phyloP scores from a whole-genome alignment of 495 filamentous ascomycete genomes.

The Penicillium robsamsonii region DNA sequence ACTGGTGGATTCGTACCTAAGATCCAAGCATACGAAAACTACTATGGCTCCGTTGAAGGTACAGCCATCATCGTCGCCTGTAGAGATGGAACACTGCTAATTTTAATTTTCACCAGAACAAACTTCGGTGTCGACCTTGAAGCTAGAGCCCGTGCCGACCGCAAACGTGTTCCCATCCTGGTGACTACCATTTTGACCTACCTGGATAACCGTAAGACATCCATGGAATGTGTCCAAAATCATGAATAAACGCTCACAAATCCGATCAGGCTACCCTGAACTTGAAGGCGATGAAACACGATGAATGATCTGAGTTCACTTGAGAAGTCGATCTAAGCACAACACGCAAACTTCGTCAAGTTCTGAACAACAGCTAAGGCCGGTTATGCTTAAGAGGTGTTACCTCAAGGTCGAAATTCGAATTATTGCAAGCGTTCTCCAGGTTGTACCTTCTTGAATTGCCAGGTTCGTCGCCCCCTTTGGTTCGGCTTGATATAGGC shows the following conservation, averaged over 20 bases:
- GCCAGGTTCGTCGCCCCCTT: slow-evolving; percentile 61
- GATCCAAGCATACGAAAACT: slow-evolving; percentile 96
- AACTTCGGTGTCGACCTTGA: slow-evolving; percentile 96
- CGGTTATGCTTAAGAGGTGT: slow-evolving; percentile 68
- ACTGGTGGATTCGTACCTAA: slow-evolving; percentile 89
- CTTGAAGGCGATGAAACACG: slow-evolving; percentile 95
- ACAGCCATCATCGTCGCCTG: slow-evolving; percentile 7
- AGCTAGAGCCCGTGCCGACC: slow-evolving; percentile 84
- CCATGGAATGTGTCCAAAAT: background rate
- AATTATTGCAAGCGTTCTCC: slow-evolving; percentile 83
- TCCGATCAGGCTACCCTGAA: slow-evolving; percentile 76
- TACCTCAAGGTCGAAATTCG: slow-evolving; percentile 89
- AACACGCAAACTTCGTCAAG: slow-evolving; percentile 78
- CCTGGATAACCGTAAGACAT: slow-evolving; percentile 73
- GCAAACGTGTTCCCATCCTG: slow-evolving; percentile 91
- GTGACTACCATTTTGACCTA: slow-evolving; percentile 92
- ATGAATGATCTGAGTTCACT: slow-evolving; percentile 89
- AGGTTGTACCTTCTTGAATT: slow-evolving; percentile 97
- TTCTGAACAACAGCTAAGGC: slow-evolving; percentile 87
- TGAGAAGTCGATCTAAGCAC: slow-evolving; percentile 81
- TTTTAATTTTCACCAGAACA: slow-evolving; percentile 59
- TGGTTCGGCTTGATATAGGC: slow-evolving; percentile 6
- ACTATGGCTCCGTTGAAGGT: slow-evolving; percentile 95
- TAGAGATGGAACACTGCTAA: slow-evolving; percentile 20
- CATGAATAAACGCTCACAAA: slow-evolving; percentile 7